Conservation (phyloP, 1,284 basidiomycete genomes). For the Farysia itapuensis region DNA sequence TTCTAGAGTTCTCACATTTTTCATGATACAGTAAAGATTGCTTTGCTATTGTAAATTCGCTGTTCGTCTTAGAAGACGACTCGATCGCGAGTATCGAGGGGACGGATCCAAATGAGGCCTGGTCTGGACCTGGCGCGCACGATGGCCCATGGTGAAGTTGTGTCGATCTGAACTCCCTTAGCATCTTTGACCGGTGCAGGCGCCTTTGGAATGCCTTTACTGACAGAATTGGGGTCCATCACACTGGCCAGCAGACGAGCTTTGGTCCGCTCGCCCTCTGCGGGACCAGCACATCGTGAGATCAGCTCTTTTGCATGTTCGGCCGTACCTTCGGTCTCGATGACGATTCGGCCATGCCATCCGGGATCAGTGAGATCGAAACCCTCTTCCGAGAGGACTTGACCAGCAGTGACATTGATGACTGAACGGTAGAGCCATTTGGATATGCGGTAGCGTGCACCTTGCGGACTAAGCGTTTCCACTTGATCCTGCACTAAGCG, state of each 20-base stretch:
- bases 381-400: constrained; percentile 39
- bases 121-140: constrained; percentile 46
- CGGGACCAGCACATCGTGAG: constrained; percentile 39
- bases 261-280: constrained; percentile 33
- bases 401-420: constrained; percentile 41
- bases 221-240: constrained; percentile 22
- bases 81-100: constrained; percentile 35
- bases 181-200: constrained; percentile 12
- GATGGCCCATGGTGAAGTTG: constrained; percentile 43
- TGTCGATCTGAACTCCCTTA: constrained; percentile 25
- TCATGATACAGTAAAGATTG: no score
- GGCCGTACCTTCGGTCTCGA: constrained; percentile 55
- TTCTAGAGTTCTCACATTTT: not conserved
- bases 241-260: constrained; percentile 42
- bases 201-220: constrained; percentile 8
- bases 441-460: constrained; percentile 58
- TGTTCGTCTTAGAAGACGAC: constrained; percentile 16
- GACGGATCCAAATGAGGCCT: constrained; percentile 49
- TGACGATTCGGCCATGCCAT: constrained; percentile 46
- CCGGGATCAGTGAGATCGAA: constrained; percentile 37
- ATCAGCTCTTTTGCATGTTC: constrained; percentile 54
- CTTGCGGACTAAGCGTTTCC: constrained; percentile 57
- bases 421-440: constrained; percentile 61
- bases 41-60: no score
- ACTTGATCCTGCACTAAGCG: constrained; percentile 60